Evolutionary conservation across 768 basidiomycete species (phyloP).

Genomic region (Rhizopogon rudus): DNA sequence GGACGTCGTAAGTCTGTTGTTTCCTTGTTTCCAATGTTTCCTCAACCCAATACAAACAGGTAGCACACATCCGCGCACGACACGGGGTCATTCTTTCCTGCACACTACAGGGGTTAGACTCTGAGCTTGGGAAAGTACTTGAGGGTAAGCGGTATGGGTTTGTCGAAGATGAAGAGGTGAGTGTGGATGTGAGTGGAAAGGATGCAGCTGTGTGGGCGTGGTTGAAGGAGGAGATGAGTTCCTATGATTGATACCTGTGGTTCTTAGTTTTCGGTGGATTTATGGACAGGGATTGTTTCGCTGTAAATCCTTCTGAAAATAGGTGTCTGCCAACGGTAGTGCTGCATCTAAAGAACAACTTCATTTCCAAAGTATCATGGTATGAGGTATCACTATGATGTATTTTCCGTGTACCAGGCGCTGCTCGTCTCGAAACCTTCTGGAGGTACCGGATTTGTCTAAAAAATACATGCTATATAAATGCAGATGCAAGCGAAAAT

Average conservation of each 20-base stretch:
- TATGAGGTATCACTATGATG: slow-evolving; percentile 21
- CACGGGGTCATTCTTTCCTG: slow-evolving; percentile 62
- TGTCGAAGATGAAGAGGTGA: slow-evolving; percentile 21
- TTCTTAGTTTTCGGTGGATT: background rate
- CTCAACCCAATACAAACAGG: slow-evolving; percentile 1
- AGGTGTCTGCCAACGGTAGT: background rate
- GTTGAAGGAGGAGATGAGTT: slow-evolving; percentile 17
- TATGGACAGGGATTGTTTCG: background rate
- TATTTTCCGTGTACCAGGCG: slow-evolving; percentile 66
- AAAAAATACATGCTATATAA: background rate
- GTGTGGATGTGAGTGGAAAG: background rate
- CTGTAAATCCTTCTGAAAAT: background rate
- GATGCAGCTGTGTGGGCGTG: slow-evolving; percentile 22
- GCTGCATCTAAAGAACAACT: background rate
- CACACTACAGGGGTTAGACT: background rate
- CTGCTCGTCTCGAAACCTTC: slow-evolving; percentile 68
- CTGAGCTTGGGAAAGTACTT: slow-evolving; percentile 20
- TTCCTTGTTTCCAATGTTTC: background rate
- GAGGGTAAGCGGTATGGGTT: slow-evolving; percentile 36
- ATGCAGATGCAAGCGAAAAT: background rate
- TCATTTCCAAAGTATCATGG: background rate
- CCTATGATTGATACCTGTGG: slow-evolving; percentile 1
- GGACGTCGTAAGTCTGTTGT: slow-evolving; percentile 32
- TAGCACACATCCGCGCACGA: slow-evolving; percentile 53
- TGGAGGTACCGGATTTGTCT: slow-evolving; percentile 70